Conservation (phyloP, 176 grass and related monocot genomes). For the Bolboschoenus planiculmis region DNA sequence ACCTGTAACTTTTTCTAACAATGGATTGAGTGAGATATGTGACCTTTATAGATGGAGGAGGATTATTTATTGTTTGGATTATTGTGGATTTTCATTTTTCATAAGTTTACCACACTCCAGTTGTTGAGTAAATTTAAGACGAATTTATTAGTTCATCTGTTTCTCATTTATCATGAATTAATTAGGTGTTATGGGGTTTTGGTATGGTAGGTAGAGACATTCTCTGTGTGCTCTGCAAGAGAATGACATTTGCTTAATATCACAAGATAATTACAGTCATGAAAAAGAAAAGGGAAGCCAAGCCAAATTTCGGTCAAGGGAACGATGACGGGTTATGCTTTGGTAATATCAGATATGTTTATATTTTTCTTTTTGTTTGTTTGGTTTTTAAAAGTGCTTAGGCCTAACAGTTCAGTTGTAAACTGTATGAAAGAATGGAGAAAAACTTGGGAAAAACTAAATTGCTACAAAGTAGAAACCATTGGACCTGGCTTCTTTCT, state of each 20-base stretch:
- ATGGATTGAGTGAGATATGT: neutral
- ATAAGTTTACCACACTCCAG: neutral
- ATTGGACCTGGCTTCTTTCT: neutral
- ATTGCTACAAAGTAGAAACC: neutral
- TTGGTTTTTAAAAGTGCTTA: neutral
- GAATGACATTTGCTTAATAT: neutral
- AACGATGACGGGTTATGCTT: too few relatives aligned
- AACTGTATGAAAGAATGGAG: neutral
- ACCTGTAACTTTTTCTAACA: neutral
- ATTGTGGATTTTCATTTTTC: neutral
- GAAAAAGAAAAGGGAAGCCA: neutral
- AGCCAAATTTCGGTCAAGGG: neutral
- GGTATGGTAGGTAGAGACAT: slow-evolving; percentile 11
- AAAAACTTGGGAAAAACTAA: neutral
- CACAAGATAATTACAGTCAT: neutral
- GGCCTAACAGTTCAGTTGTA: neutral
- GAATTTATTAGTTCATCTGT: neutral
- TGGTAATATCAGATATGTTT: neutral
- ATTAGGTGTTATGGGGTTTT: neutral
- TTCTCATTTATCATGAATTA: slow-evolving; percentile 15
- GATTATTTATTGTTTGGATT: neutral
- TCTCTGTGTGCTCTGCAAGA: neutral
- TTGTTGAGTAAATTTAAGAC: slow-evolving; percentile 3
- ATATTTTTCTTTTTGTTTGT: neutral
- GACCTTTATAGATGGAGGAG: slow-evolving; percentile 8